Conservation (phyloP, 495 filamentous ascomycete species). For the Trichocladium uniseriatum region DNA sequence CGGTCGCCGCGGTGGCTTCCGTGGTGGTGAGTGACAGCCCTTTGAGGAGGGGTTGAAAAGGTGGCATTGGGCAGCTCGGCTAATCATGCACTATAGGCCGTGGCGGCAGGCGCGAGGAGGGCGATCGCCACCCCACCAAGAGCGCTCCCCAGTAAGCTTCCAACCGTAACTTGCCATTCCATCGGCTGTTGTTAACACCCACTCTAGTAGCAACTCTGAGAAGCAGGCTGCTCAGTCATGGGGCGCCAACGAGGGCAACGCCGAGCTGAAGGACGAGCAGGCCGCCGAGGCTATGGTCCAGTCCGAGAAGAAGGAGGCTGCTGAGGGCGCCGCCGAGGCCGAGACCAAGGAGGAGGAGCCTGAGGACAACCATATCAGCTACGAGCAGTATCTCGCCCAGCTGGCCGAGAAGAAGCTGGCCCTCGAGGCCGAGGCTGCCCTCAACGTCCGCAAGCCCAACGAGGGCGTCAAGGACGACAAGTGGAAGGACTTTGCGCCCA, state of each 20-base stretch:
- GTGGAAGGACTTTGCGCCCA: conserved; percentile 75
- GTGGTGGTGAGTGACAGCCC: conserved; percentile 38
- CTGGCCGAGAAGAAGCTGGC: conserved; percentile 70
- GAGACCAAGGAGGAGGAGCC: conserved; percentile 48
- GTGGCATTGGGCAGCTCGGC: not conserved
- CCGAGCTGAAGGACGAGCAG: conserved; percentile 79
- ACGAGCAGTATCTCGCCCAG: conserved; percentile 79
- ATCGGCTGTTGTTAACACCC: conserved; percentile 12
- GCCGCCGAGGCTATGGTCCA: conserved; percentile 79
- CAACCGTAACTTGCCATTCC: not conserved
- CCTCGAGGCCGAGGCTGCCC: conserved; percentile 49
- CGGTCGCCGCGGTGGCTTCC: conserved; percentile 44
- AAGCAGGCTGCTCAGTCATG: conserved; percentile 90
- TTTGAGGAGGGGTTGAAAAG: not conserved
- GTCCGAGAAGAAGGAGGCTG: conserved; percentile 54
- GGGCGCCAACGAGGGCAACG: conserved; percentile 71
- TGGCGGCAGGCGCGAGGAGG: conserved; percentile 44
- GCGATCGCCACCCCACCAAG: conserved; percentile 78
- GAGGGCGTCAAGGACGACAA: conserved; percentile 77
- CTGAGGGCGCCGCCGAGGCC: conserved; percentile 36
- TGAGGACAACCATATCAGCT: conserved; percentile 82
- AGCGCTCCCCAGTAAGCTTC: conserved; percentile 55
- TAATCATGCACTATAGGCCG: conserved; percentile 30
- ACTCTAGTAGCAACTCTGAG: conserved; percentile 60
- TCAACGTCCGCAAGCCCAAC: conserved; percentile 76